A percentile compares a stretch with the other conserved stretches of the same genome.
Evolutionary conservation across 2,329 filamentous ascomycete species (phyloP).

Genomic region (Catunica adiposa): DNA sequence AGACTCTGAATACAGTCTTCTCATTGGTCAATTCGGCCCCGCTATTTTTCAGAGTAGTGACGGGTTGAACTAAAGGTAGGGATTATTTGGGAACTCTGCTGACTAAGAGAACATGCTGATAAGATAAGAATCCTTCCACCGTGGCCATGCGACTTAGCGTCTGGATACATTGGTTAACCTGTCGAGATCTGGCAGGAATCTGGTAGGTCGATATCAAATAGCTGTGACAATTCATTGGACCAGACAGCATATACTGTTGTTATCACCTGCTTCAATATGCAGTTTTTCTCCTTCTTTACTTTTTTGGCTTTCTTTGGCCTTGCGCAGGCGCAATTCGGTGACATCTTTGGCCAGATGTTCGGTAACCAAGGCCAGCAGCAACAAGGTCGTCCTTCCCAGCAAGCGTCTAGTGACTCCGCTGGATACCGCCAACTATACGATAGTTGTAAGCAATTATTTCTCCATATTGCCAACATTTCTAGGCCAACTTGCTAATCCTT

Average conservation of each 20-base stretch:
- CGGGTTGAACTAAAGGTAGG: neutral
- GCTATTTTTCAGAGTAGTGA: conserved; percentile 4
- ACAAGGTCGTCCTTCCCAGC: conserved; percentile 42
- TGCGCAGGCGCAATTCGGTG: conserved; percentile 57
- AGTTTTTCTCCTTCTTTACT: conserved; percentile 5
- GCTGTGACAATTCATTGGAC: too few species aligned
- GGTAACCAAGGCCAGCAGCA: conserved; percentile 29
- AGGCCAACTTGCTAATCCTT: neutral
- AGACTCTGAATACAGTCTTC: conserved; percentile 1
- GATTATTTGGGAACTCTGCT: neutral
- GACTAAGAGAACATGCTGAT: conserved; percentile 10
- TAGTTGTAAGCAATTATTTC: conserved; percentile 33
- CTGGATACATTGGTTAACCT: neutral
- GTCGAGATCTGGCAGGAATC: neutral
- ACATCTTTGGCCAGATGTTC: conserved; percentile 99
- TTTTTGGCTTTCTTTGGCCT: conserved; percentile 7
- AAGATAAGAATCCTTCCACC: conserved; percentile 11
- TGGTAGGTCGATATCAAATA: neutral
- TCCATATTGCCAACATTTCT: neutral
- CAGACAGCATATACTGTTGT: neutral
- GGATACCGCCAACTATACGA: conserved; percentile 63
- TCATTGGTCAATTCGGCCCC: conserved; percentile 10
- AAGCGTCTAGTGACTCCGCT: conserved; percentile 67
- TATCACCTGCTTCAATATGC: neutral
- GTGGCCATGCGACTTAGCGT: neutral